Evolutionary conservation across 2,329 filamentous ascomycete genomes (phyloP).

Genomic region (Ophiostoma novo-ulmi): DNA sequence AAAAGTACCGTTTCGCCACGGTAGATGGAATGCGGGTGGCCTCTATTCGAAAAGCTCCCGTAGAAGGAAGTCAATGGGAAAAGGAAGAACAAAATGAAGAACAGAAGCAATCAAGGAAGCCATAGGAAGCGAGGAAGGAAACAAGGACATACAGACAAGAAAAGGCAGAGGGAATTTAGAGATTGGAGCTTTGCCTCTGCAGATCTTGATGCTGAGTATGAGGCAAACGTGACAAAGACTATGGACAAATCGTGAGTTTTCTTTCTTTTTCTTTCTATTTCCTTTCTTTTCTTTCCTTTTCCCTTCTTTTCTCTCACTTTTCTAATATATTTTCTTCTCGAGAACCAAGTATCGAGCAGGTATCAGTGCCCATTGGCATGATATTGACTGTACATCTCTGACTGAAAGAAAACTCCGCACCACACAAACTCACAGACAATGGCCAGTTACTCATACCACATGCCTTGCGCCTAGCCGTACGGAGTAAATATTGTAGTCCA

Average conservation of each 20-base stretch:
- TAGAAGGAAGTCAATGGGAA: neutral
- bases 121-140: neutral
- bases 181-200: neutral
- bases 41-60: neutral
- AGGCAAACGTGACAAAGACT: neutral
- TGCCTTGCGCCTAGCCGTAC: neutral
- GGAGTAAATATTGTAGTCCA: neutral
- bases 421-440: neutral
- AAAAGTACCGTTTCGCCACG: neutral
- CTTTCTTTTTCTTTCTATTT: neutral
- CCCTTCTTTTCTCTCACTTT: too few species aligned
- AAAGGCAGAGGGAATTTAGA: too few species aligned
- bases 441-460: neutral
- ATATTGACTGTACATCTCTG: neutral
- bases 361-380: neutral
- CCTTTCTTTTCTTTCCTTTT: too few species aligned
- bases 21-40: conserved; percentile 5
- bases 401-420: neutral
- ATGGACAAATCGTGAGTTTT: neutral
- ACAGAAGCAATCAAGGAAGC: conserved; percentile 8
- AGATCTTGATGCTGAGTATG: neutral
- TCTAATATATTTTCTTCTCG: too few species aligned
- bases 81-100: neutral
- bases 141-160: neutral
- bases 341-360: too few species aligned